Evolutionary conservation across 495 filamentous ascomycete species (phyloP).

Genomic region (Barbatosphaeria neglecta): DNA sequence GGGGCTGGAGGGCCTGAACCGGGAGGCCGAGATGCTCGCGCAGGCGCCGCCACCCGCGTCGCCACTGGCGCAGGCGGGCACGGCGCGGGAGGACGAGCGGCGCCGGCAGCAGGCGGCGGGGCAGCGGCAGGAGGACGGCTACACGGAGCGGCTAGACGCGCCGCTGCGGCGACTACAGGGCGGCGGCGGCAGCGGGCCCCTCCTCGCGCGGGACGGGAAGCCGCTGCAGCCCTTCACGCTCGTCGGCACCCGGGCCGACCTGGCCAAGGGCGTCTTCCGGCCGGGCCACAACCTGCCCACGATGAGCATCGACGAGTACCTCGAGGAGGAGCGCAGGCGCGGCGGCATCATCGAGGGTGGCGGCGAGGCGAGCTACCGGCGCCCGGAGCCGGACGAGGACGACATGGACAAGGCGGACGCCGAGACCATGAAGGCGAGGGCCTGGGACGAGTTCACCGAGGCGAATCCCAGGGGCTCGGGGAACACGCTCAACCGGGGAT

Average conservation of each 20-base stretch:
- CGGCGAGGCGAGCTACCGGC: constrained; percentile 60
- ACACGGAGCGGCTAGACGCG: constrained; percentile 66
- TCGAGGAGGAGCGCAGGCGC: constrained; percentile 76
- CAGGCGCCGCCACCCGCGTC: constrained; percentile 48
- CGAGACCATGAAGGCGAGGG: constrained; percentile 85
- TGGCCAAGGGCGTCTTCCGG: constrained; percentile 76
- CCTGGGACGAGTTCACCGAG: constrained; percentile 92
- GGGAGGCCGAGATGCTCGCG: constrained; percentile 72
- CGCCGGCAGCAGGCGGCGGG: constrained; percentile 26
- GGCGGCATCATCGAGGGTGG: constrained; percentile 92
- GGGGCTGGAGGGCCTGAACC: constrained; percentile 67
- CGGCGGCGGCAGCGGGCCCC: constrained; percentile 50
- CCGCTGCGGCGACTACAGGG: constrained; percentile 30
- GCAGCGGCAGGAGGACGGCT: constrained; percentile 32
- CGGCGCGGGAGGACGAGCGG: constrained; percentile 35
- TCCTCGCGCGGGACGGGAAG: constrained; percentile 72
- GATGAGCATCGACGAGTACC: constrained; percentile 95
- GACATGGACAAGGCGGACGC: constrained; percentile 71
- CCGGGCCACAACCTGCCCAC: constrained; percentile 89
- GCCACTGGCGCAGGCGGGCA: constrained; percentile 10
- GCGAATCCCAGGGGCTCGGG: constrained; percentile 78
- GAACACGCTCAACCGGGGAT: constrained; percentile 79
- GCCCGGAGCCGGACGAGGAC: constrained; percentile 75
- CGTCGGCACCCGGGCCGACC: constrained; percentile 60
- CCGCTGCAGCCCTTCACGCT: constrained; percentile 88